These are phyloP conservation scores for Delitschia confertaspora DNA, from an alignment of 495 filamentous ascomycete genomes.

Conservation along the genomic window DNA sequence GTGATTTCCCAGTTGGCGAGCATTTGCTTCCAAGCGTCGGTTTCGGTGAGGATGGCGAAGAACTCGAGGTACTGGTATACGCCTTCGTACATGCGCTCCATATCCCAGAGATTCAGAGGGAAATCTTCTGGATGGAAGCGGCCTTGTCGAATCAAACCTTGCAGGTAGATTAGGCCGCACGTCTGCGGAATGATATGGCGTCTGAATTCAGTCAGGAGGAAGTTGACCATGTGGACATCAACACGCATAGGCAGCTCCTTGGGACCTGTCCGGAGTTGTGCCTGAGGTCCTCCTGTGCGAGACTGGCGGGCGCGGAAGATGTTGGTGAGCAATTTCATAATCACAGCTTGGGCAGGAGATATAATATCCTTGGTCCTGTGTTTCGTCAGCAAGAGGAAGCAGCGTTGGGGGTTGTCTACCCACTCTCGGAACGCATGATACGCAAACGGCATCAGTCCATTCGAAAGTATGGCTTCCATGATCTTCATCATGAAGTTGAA, in stretches of 20 bases:
- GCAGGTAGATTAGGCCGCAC: slow-evolving; percentile 82
- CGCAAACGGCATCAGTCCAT: slow-evolving; percentile 77
- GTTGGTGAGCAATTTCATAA: slow-evolving; percentile 79
- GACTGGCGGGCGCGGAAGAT: slow-evolving; percentile 61
- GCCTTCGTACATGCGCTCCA: slow-evolving; percentile 84
- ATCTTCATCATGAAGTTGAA: slow-evolving; percentile 95
- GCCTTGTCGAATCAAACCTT: slow-evolving; percentile 74
- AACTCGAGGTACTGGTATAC: slow-evolving; percentile 90
- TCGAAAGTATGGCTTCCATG: slow-evolving; percentile 80
- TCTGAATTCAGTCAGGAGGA: slow-evolving; percentile 84
- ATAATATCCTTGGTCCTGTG: slow-evolving; percentile 78
- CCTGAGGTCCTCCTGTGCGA: background rate
- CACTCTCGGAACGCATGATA: slow-evolving; percentile 78
- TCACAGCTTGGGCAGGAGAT: slow-evolving; percentile 83
- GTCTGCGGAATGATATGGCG: slow-evolving; percentile 87
- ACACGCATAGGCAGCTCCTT: slow-evolving; percentile 37
- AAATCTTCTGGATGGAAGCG: slow-evolving; percentile 67
- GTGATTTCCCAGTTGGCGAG: slow-evolving; percentile 82
- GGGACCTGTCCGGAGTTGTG: slow-evolving; percentile 33
- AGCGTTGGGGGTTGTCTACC: background rate
- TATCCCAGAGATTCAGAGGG: slow-evolving; percentile 90
- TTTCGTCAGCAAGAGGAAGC: slow-evolving; percentile 1
- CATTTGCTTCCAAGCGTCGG: slow-evolving; percentile 42
- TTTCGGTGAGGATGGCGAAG: slow-evolving; percentile 82
- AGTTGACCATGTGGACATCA: slow-evolving; percentile 67